Percentiles rank a stretch among this genome's conserved stretches.
Conservation (phyloP, 148 eudicot genomes). For the Euryodendron excelsum region DNA sequence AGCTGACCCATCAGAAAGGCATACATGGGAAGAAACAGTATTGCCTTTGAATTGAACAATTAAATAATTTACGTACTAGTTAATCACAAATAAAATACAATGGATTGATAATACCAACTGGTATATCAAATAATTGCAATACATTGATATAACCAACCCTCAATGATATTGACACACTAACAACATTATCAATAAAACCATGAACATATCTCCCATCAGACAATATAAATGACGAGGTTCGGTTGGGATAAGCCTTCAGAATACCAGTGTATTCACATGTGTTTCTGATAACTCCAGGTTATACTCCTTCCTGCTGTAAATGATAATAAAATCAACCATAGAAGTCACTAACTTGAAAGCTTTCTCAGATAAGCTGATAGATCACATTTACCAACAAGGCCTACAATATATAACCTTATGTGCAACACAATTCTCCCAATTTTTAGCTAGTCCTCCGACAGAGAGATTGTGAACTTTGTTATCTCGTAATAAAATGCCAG, state of each 20-base stretch:
- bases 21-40: not conserved
- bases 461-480: not conserved
- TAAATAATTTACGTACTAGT: not conserved
- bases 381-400: not conserved
- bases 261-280: not conserved
- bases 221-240: not conserved
- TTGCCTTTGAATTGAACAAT: not conserved
- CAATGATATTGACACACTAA: not conserved
- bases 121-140: not conserved
- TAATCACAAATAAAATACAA: not conserved
- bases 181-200: not conserved
- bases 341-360: not conserved
- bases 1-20: not conserved
- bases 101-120: not conserved
- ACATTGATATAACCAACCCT: not conserved
- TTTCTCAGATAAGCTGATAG: conserved; percentile 1
- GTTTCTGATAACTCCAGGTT: conserved; percentile 5
- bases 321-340: not conserved
- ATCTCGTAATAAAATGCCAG: not conserved
- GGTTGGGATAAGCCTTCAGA: not conserved
- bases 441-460: not conserved
- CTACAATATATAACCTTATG: conserved; percentile 2
- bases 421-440: not conserved
- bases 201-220: not conserved
- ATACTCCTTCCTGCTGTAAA: not conserved